Evolutionary conservation across 2,329 filamentous ascomycete species (phyloP).

Genomic region (Byssothecium circinans): DNA sequence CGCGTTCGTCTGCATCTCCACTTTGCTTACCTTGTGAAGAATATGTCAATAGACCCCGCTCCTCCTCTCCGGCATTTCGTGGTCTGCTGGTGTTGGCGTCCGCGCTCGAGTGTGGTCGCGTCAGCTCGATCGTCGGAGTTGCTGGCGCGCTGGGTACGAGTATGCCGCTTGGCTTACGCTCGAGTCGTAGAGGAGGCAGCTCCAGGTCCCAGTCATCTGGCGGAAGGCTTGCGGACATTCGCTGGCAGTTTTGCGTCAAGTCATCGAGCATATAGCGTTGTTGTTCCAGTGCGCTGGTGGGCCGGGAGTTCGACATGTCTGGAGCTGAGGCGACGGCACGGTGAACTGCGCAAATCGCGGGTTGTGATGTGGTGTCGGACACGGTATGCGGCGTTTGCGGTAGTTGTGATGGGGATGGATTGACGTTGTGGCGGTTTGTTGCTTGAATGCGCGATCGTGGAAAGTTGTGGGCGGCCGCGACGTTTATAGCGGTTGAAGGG

Average conservation of each 20-base stretch:
- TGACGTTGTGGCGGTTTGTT: background rate
- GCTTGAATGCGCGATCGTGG: background rate
- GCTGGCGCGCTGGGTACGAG: background rate
- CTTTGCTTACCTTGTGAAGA: background rate
- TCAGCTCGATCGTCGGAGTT: background rate
- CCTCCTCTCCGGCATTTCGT: background rate
- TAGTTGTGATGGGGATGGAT: background rate
- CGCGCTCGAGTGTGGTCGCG: background rate
- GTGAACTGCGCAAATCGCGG: too few relatives aligned
- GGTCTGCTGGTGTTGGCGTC: background rate
- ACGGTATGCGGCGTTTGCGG: background rate
- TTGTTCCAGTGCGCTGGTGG: slow-evolving; percentile 1
- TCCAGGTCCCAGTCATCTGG: slow-evolving; percentile 17
- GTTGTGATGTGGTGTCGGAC: background rate
- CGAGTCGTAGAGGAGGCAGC: background rate
- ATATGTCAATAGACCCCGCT: background rate
- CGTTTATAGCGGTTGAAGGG: too few relatives aligned
- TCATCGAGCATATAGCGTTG: slow-evolving; percentile 22
- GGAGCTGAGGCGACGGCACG: background rate
- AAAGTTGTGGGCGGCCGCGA: background rate
- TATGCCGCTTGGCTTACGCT: slow-evolving; percentile 11
- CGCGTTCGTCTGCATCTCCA: background rate
- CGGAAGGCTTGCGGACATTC: slow-evolving; percentile 17
- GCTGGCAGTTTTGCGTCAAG: slow-evolving; percentile 12
- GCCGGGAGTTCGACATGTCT: background rate